phyloP scores from a whole-genome alignment of 768 basidiomycete genomes.

The Boletus speciosus region DNA sequence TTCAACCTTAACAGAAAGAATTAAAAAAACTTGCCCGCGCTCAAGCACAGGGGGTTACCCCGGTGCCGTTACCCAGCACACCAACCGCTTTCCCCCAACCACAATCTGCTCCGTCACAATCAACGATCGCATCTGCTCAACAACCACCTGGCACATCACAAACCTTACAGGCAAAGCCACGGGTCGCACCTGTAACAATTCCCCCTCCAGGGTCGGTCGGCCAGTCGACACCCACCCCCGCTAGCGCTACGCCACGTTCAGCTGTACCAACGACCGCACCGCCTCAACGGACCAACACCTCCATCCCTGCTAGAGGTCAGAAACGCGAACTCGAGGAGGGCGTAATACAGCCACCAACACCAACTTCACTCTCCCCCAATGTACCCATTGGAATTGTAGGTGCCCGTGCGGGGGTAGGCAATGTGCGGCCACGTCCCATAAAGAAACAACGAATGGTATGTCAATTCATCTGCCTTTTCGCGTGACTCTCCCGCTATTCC shows the following conservation, averaged over 20 bases:
- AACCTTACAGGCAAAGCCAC: slow-evolving; percentile 22
- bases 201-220: slow-evolving; percentile 26
- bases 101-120: slow-evolving; percentile 26
- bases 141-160: slow-evolving; percentile 21
- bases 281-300: slow-evolving; percentile 20
- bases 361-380: slow-evolving; percentile 22
- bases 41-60: slow-evolving; percentile 33
- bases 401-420: slow-evolving; percentile 56
- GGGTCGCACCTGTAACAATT: slow-evolving; percentile 32
- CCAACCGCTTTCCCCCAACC: slow-evolving; percentile 34
- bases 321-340: slow-evolving; percentile 33
- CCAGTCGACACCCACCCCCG: slow-evolving; percentile 32
- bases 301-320: slow-evolving; percentile 27
- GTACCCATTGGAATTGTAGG: slow-evolving; percentile 36
- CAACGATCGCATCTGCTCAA: slow-evolving; percentile 20
- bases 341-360: slow-evolving; percentile 19
- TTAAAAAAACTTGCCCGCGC: slow-evolving; percentile 64
- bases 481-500: not conserved
- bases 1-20: slow-evolving; percentile 53
- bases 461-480: not conserved
- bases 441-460: slow-evolving; percentile 77
- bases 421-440: slow-evolving; percentile 60
- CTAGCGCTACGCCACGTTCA: slow-evolving; percentile 30
- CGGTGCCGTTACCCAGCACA: slow-evolving; percentile 21
- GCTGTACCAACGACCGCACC: slow-evolving; percentile 24